These are phyloP conservation scores for Lachnellula suecica DNA, from an alignment of 2,329 filamentous ascomycete genomes.

Conservation along the genomic window DNA sequence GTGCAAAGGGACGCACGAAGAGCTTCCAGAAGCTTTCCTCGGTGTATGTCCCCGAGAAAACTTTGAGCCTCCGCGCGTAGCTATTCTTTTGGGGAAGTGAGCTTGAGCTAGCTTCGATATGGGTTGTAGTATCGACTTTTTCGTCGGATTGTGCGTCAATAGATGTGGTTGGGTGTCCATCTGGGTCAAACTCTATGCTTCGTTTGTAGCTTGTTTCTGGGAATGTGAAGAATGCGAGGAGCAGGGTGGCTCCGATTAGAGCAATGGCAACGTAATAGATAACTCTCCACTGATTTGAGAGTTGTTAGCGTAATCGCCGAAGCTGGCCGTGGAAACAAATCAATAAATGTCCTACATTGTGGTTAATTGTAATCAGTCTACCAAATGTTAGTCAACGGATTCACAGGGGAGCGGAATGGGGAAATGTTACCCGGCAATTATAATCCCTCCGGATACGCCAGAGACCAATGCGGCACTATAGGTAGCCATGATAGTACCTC, in stretches of 20 bases:
- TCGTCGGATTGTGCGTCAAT: background rate
- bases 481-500: slow-evolving; percentile 44
- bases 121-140: background rate
- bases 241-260: slow-evolving; percentile 46
- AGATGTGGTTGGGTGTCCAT: slow-evolving; percentile 18
- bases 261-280: slow-evolving; percentile 52
- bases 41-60: slow-evolving; percentile 20
- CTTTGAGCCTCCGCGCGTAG: slow-evolving; percentile 12
- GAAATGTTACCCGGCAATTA: slow-evolving; percentile 51
- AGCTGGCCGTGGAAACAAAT: background rate
- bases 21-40: slow-evolving; percentile 38
- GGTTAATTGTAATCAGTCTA: slow-evolving; percentile 43
- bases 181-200: slow-evolving; percentile 18
- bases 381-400: slow-evolving; percentile 38
- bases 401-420: slow-evolving; percentile 26
- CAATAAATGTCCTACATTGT: slow-evolving; percentile 21
- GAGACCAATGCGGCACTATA: background rate
- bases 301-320: background rate
- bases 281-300: slow-evolving; percentile 39
- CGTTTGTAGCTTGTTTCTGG: slow-evolving; percentile 52
- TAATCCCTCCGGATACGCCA: slow-evolving; percentile 44
- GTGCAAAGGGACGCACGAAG: slow-evolving; percentile 40
- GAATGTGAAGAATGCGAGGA: slow-evolving; percentile 52
- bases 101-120: background rate
- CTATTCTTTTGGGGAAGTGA: slow-evolving; percentile 14